Base-by-base conservation (phyloP, 1,139 yeast species). In the Diutina sp. region DNA sequence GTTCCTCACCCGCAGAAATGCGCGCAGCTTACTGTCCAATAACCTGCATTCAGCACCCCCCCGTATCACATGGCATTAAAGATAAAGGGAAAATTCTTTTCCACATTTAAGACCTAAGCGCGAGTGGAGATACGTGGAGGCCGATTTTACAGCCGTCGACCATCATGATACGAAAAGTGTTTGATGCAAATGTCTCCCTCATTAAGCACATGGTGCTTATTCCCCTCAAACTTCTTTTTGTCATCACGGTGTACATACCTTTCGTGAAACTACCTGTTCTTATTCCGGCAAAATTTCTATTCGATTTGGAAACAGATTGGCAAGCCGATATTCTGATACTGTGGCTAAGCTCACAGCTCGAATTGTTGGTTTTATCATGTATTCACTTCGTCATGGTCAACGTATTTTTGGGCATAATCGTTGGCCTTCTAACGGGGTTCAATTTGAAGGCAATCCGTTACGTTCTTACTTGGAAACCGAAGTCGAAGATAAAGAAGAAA, bases 321-420 rank as follows among this genome's bases (percentile, higher is more conserved):
- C 32, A 50, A 14, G 53, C 53, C 3, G 44, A 50, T 18, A 29
- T 12, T 4, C 53, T 50, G 53, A 32, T 32, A 38, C 53, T 50
- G 53, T 50, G 53, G 53, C 16, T 50, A n/a, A 12, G 44, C 29
- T n/a, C 41, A 1, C 66, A 64, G 51, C 18, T 62, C 11, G 57
- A 47, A 46, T 61, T 64, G 38, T 65, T 68, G 46, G 8, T 60
- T 6, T 50, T 60, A 3, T 60, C 64, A 35, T 58, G 63, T 38
- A 55, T 61, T n/a, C 71, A 69, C 56, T 69, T 60, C 58, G 51
- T 63, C 45, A 62, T 68, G 60, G 67, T 67, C 16, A 63, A 66
- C 30, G 56, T 63, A n/a, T 59, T 68, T 14, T 60, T 69, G 54
- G 72, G 72, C 12, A 55, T 60, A 1, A 51, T 61, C 9, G 64